Conservation (phyloP, 176 grass and related monocot species). For the Microstegium vimineum region DNA sequence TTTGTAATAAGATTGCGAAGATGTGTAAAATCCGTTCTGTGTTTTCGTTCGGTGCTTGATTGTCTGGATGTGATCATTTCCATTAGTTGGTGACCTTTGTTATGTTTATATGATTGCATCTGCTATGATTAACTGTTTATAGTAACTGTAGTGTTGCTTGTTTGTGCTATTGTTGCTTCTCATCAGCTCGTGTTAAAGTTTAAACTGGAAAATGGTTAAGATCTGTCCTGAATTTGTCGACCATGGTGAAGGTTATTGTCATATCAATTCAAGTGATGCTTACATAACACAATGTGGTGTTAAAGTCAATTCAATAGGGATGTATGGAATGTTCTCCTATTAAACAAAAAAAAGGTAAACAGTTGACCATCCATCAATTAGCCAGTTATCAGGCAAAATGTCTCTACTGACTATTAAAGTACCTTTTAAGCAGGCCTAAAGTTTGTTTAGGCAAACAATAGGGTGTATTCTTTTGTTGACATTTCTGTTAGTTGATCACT, state of each 20-base stretch:
- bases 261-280: not conserved
- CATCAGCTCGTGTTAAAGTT: not conserved
- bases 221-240: not conserved
- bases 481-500: not conserved
- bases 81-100: not conserved
- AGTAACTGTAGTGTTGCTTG: not conserved
- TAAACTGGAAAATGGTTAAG: not conserved
- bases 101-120: not conserved
- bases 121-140: not conserved
- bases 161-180: not conserved
- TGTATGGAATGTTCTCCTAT: not conserved
- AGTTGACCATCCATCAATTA: not conserved
- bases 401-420: not conserved
- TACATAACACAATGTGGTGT: not conserved
- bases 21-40: slow-evolving; percentile 26
- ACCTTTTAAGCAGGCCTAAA: not conserved
- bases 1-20: slow-evolving; percentile 42
- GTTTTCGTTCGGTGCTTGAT: not conserved
- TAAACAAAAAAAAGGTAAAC: no score
- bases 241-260: not conserved
- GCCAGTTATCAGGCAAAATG: not conserved
- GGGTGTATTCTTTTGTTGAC: not conserved
- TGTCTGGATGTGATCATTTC: not conserved
- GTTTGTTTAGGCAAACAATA: not conserved
- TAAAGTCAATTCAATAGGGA: not conserved